A percentile compares a stretch with the other conserved stretches of the same genome.
Evolutionary conservation across 108 stramenopile species (phyloP).

Genomic region (Cyclotella cryptica): DNA sequence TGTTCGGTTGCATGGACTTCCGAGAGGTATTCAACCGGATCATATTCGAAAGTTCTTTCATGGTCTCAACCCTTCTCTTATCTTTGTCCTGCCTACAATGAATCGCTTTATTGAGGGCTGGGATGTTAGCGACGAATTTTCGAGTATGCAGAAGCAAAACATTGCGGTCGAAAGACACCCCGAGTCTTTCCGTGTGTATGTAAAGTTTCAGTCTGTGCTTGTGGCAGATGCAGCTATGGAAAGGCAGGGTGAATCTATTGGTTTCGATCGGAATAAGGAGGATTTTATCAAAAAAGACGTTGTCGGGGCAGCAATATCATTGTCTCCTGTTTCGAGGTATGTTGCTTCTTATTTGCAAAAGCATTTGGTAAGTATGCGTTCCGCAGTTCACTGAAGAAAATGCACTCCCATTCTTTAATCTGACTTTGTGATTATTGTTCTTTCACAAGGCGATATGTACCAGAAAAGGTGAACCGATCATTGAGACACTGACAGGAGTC

Average conservation of each 20-base stretch:
- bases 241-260: conserved; percentile 75
- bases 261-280: conserved; percentile 20
- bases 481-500: conserved; percentile 14
- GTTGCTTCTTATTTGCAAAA: conserved; percentile 50
- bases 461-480: conserved; percentile 34
- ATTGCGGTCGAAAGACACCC: conserved; percentile 30
- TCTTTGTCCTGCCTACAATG: conserved; percentile 64
- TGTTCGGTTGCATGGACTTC: conserved; percentile 77
- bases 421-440: background rate
- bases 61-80: conserved; percentile 64
- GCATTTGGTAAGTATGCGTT: conserved; percentile 31
- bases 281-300: conserved; percentile 19
- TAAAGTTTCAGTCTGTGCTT: conserved; percentile 62
- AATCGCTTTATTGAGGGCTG: conserved; percentile 39
- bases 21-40: conserved; percentile 56
- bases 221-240: conserved; percentile 70
- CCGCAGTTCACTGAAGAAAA: background rate
- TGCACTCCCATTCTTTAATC: conserved; percentile 2
- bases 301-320: conserved; percentile 45
- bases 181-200: conserved; percentile 59
- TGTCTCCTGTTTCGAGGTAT: conserved; percentile 34
- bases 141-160: background rate
- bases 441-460: conserved; percentile 29
- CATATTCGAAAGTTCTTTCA: conserved; percentile 72
- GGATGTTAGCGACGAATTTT: conserved; percentile 42